phyloP scores from a whole-genome alignment of 1,139 yeast genomes.

The Yamadazyma dendronema region DNA sequence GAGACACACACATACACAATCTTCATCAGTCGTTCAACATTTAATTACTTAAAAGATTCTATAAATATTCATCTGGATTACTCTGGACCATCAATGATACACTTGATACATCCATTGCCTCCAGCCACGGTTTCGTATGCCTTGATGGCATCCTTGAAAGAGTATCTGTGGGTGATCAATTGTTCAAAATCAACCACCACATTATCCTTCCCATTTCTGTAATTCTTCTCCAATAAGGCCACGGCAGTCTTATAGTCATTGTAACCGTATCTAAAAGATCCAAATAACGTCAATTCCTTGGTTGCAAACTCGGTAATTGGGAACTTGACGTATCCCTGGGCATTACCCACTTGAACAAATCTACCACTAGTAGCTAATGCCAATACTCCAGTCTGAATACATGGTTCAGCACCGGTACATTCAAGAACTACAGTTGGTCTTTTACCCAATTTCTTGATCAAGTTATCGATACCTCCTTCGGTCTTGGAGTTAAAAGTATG shows the following conservation, averaged over 20 bases:
- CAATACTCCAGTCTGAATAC: conserved; percentile 62
- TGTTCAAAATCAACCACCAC: conserved; percentile 45
- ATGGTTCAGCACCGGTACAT: conserved; percentile 69
- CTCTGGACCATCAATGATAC: conserved; percentile 46
- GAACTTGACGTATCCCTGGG: conserved; percentile 61
- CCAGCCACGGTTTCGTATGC: conserved; percentile 72
- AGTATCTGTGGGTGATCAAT: conserved; percentile 75
- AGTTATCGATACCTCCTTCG: conserved; percentile 29
- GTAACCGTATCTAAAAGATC: conserved; percentile 78
- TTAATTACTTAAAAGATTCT: conserved; percentile 3
- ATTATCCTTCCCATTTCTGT: conserved; percentile 57
- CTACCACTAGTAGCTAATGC: conserved; percentile 61
- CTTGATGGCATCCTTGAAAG: conserved; percentile 70
- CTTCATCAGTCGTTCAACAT: not conserved
- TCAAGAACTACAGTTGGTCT: conserved; percentile 60
- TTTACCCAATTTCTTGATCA: conserved; percentile 38
- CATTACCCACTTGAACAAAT: conserved; percentile 77
- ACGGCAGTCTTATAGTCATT: conserved; percentile 80
- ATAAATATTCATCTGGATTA: conserved; percentile 3
- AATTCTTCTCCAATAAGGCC: conserved; percentile 57
- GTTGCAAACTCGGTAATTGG: conserved; percentile 73
- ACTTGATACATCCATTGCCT: conserved; percentile 44
- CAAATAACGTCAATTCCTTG: conserved; percentile 69
- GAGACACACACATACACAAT: not conserved
- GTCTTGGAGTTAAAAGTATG: conserved; percentile 58